These are phyloP conservation scores for Porphyrellus cyaneotinctus DNA, from an alignment of 768 basidiomycete species.

Conservation along the genomic window DNA sequence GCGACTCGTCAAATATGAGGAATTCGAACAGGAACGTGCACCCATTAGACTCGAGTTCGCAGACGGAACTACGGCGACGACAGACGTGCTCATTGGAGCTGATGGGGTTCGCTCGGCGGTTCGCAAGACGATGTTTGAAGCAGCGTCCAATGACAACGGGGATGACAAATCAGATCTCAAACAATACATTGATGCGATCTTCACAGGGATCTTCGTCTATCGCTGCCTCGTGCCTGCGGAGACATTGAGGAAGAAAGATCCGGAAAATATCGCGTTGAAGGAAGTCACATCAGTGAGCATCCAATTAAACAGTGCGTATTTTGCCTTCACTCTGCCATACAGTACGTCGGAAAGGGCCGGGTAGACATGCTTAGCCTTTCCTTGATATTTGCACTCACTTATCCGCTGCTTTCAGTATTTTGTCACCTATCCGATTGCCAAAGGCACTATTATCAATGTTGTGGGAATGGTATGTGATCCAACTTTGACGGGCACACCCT, in stretches of 20 bases:
- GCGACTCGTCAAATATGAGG: slow-evolving; percentile 16
- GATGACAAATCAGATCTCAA: not conserved
- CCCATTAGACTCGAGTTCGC: slow-evolving; percentile 10
- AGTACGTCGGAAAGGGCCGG: slow-evolving; percentile 13
- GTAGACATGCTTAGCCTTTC: not conserved
- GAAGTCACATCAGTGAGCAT: slow-evolving; percentile 20
- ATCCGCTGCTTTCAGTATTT: slow-evolving; percentile 30
- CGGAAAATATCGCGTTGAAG: slow-evolving; percentile 21
- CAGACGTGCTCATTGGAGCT: slow-evolving; percentile 44
- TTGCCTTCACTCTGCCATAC: slow-evolving; percentile 9
- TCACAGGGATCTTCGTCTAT: slow-evolving; percentile 41
- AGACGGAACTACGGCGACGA: slow-evolving; percentile 19
- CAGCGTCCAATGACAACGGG: slow-evolving; percentile 1
- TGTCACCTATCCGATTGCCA: slow-evolving; percentile 38
- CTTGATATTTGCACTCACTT: not conserved
- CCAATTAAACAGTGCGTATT: not conserved
- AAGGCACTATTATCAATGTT: slow-evolving; percentile 35
- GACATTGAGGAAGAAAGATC: slow-evolving; percentile 23
- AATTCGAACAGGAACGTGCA: slow-evolving; percentile 8
- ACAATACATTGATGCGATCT: slow-evolving; percentile 29
- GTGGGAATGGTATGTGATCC: slow-evolving; percentile 31
- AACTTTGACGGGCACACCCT: slow-evolving; percentile 26
- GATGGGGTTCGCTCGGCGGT: slow-evolving; percentile 39
- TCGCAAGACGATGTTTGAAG: slow-evolving; percentile 24
- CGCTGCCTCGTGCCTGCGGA: slow-evolving; percentile 36